Percentiles rank a stretch among this genome's conserved stretches.
Conservation (phyloP, 495 filamentous ascomycete species). For the Penicillium bialowiezense region DNA sequence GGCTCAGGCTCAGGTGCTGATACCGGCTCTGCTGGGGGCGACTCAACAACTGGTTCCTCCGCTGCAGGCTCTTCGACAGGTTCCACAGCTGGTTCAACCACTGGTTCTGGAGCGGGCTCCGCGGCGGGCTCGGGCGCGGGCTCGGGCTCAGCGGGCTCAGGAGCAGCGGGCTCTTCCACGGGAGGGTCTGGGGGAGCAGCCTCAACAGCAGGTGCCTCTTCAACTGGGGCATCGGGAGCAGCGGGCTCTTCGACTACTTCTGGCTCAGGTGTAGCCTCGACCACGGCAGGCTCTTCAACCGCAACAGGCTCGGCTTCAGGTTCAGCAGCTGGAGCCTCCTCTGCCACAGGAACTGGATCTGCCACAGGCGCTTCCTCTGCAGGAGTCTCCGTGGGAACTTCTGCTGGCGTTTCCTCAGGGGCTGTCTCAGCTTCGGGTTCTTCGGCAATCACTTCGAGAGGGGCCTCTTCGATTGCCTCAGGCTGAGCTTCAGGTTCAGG, state of each 20-base stretch:
- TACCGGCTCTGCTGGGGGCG: conserved; percentile 2
- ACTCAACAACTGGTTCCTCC: background rate
- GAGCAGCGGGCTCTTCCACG: conserved; percentile 9
- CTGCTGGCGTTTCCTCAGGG: conserved; percentile 1
- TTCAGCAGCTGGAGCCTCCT: background rate
- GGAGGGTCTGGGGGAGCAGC: conserved; percentile 4
- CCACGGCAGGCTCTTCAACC: conserved; percentile 1
- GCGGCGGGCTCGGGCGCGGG: background rate
- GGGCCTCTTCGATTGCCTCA: no score
- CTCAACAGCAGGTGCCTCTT: conserved; percentile 3
- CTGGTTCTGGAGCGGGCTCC: background rate
- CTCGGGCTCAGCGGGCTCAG: background rate
- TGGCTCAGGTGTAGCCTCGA: conserved; percentile 2
- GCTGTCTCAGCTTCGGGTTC: conserved; percentile 15
- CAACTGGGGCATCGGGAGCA: conserved; percentile 4
- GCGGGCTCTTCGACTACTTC: conserved; percentile 4
- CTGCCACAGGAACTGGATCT: no score
- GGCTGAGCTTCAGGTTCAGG: conserved; percentile 6
- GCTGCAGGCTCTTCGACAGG: background rate
- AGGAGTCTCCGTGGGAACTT: no score
- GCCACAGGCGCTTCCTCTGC: no score
- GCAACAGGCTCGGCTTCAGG: conserved; percentile 4
- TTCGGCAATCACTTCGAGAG: no score
- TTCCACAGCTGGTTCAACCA: background rate
- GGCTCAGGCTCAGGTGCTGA: background rate